Base-by-base conservation (phyloP, 2,329 filamentous ascomycete genomes). In the Albophoma yamanashiensis region DNA sequence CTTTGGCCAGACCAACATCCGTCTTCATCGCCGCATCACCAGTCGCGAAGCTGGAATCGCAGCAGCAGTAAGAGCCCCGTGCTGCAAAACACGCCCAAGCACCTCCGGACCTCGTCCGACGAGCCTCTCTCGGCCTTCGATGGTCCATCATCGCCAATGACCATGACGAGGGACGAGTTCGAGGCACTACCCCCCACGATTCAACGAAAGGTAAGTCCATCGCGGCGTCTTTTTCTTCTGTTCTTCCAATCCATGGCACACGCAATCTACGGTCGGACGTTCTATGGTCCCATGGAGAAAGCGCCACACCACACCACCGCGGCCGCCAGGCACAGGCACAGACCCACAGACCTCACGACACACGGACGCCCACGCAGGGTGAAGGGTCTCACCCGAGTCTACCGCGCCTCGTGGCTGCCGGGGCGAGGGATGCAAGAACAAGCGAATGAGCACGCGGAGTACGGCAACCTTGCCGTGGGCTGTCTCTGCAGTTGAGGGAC, bases 171-270 rank as follows among this genome's bases (percentile, higher is more conserved):
- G 62, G 68, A 73, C 39, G 73, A 76, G 58, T 82, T 82, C 61
- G 78, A 82, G 64, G 76, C 77, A 47, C 72, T 84, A 14, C 82
- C 82, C 25, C 79, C 78, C 31, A 80, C 80, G 20, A 76, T 85
- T 58, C 76, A 80, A 67, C 76, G 82, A 71, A 85, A 85, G 75
- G 82, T 85, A 73, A 76, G 81, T 75, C 75, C 43, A 57, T 40
- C 20, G 57, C 60, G 57, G 58, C 58, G 61, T 50, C 36, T 63
- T 62, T 61, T 60, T 14, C 43, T 62, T 60, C 55, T 56, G 39
- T 66, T 60, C 60, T 45, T 31, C 14, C 31, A 17, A 9, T 12
- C 25, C 15, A 2, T 31, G 31, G 43, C 27, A 27, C 43, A 17
- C 15, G 42, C 27, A 34, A 3, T 25, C 7, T 47, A 31, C 27